Base-by-base conservation (phyloP, 1,139 yeast species). In the Lodderomyces pseudojiufengensis region DNA sequence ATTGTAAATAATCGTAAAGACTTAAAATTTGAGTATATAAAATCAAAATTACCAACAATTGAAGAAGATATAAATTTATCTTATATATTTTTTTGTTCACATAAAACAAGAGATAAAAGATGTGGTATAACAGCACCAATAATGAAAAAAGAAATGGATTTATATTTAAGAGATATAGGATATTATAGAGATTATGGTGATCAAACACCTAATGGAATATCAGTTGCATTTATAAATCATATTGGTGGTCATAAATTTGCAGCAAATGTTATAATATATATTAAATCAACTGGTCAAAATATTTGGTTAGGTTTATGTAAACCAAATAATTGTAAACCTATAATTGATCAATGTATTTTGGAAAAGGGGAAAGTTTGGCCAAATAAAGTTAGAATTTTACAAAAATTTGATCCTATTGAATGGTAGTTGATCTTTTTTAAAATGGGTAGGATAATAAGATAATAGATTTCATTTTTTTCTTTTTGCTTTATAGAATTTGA, bases 61-160 rank as follows among this genome's bases (percentile, higher is more conserved):
- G 43, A 55, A 13, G 33, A 32, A 1, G 76, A 74, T 40, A 42
- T 46, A 2, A 73, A 73, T 44, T 61, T 64, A 36, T 73, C 92
- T 1, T 80, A 75, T 50, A 65, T 92, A 4, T 72, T 92, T 38
- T 59, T 92, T 32, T 92, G 98, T 51, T 88, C 97, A 1, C 98
- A 92, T 58, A 68, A 73, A 34, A 86, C 95, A 4, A 78, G 97
- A 57, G 98, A 92, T 57, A 90, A 87, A 57, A 70, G 94, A 42
- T 92, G 98, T 61, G 97, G 96, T 24, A 65, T 87, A 30, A 86
- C 97, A 1, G 97, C 97, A 0, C 97, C 97, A n/a, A 73, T 87
- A 21, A 74, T 92, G 80, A 83, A 81, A 54, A 80, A 77, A 46
- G 86, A 84, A 47, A 74, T 90, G 59, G 94, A 86, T 35, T 54